These are phyloP conservation scores for Hibiscus tridactylites DNA, from an alignment of 345 rosid species.

Conservation along the genomic window DNA sequence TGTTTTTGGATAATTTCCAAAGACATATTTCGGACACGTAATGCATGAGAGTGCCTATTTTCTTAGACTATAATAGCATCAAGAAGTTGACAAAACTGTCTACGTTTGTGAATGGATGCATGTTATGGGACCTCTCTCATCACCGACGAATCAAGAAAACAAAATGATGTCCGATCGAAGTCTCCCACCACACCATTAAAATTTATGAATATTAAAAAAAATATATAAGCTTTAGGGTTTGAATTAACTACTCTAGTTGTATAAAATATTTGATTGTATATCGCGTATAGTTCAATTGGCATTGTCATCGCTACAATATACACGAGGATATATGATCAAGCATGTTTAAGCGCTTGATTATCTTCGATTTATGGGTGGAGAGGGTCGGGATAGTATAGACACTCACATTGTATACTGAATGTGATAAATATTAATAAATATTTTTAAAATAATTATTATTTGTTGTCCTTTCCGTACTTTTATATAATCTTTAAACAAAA, in stretches of 20 bases:
- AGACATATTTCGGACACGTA: not conserved
- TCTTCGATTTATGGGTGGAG: too few relatives aligned
- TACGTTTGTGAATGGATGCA: not conserved
- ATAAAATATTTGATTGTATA: not conserved
- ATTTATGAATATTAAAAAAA: not conserved
- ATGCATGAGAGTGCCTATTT: not conserved
- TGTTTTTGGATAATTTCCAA: not conserved
- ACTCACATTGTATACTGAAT: too few relatives aligned
- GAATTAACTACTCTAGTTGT: not conserved
- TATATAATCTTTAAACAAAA: too few relatives aligned
- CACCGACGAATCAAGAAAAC: not conserved
- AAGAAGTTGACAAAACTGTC: not conserved
- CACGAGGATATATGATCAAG: too few relatives aligned
- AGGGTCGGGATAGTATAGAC: too few relatives aligned
- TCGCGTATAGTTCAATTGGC: too few relatives aligned
- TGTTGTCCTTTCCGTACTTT: too few relatives aligned
- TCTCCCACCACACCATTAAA: not conserved
- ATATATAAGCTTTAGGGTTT: not conserved
- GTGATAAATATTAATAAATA: too few relatives aligned
- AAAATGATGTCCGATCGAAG: not conserved
- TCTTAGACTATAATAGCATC: not conserved
- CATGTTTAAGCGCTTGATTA: too few relatives aligned
- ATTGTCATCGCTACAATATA: too few relatives aligned
- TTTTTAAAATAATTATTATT: too few relatives aligned
- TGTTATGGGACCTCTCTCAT: not conserved